phyloP scores from a whole-genome alignment of 2,329 filamentous ascomycete genomes.

The Beauveria australis region DNA sequence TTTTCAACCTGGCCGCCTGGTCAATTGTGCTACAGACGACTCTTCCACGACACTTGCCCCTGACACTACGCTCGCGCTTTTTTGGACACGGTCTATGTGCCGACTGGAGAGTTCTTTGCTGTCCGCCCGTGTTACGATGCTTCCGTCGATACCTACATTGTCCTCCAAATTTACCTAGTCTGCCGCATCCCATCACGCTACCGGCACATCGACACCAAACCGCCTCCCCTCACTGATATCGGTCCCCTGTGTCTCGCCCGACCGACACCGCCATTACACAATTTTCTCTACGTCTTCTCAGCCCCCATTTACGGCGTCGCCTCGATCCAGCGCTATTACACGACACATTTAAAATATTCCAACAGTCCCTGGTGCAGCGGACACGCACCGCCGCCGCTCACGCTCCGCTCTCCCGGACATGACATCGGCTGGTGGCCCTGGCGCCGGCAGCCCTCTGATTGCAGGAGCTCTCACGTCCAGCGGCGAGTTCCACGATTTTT shows the following conservation, averaged over 20 bases:
- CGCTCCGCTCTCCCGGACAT: conserved; percentile 23
- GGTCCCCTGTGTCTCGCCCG: conserved; percentile 1
- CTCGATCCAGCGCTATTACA: not conserved
- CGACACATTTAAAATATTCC: not conserved
- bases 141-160: not conserved
- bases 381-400: conserved; percentile 13
- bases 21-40: conserved; percentile 6
- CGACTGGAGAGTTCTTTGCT: not conserved
- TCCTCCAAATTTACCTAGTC: not conserved
- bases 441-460: conserved; percentile 31
- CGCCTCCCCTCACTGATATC: not conserved
- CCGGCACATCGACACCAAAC: not conserved
- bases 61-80: not conserved
- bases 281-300: not conserved
- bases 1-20: not conserved
- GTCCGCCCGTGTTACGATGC: not conserved
- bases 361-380: conserved; percentile 11
- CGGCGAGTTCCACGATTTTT: conserved; percentile 30
- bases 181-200: not conserved
- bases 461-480: conserved; percentile 28
- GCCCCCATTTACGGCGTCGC: not conserved
- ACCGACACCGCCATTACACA: not conserved
- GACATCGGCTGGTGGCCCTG: conserved; percentile 25
- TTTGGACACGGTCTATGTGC: not conserved
- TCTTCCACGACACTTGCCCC: conserved; percentile 3